Percentiles rank a stretch among this genome's conserved stretches.
Evolutionary conservation across 1,284 basidiomycete species (phyloP).

Genomic region (Marasmius tenuissimus): DNA sequence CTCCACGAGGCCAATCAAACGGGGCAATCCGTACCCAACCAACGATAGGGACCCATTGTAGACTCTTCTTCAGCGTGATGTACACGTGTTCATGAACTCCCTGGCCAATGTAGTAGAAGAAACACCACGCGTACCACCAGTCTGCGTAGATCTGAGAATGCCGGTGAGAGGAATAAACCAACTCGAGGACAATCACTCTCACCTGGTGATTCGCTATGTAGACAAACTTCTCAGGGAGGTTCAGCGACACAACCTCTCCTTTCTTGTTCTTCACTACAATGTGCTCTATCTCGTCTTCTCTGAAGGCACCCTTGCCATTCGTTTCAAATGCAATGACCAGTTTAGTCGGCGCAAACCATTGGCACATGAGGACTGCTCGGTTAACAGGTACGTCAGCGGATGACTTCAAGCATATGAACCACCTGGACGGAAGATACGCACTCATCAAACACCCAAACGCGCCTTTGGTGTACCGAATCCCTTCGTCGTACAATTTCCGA

Average conservation of each 20-base stretch:
- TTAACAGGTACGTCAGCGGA: constrained; percentile 17
- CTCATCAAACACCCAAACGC: constrained; percentile 75
- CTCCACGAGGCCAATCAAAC: not conserved
- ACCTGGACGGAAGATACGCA: constrained; percentile 35
- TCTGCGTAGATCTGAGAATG: constrained; percentile 76
- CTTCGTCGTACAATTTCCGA: constrained; percentile 57
- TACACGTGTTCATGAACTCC: constrained; percentile 68
- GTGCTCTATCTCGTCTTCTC: constrained; percentile 52
- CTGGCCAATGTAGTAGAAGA: constrained; percentile 75
- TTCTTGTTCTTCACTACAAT: constrained; percentile 55
- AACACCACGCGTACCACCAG: constrained; percentile 91
- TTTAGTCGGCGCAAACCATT: constrained; percentile 81
- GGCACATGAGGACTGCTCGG: constrained; percentile 67
- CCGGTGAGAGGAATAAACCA: not conserved
- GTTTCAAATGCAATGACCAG: constrained; percentile 76
- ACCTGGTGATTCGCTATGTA: constrained; percentile 85
- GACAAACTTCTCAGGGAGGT: constrained; percentile 76
- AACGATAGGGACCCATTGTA: constrained; percentile 85
- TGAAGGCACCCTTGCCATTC: constrained; percentile 61
- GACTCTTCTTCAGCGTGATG: constrained; percentile 88
- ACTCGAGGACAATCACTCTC: constrained; percentile 18
- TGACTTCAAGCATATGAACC: not conserved
- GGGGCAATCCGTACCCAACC: constrained; percentile 70
- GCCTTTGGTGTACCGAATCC: constrained; percentile 80
- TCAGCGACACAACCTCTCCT: constrained; percentile 61